Base-by-base conservation (phyloP, 2,329 filamentous ascomycete species). In the Tolypocladium tropicale region DNA sequence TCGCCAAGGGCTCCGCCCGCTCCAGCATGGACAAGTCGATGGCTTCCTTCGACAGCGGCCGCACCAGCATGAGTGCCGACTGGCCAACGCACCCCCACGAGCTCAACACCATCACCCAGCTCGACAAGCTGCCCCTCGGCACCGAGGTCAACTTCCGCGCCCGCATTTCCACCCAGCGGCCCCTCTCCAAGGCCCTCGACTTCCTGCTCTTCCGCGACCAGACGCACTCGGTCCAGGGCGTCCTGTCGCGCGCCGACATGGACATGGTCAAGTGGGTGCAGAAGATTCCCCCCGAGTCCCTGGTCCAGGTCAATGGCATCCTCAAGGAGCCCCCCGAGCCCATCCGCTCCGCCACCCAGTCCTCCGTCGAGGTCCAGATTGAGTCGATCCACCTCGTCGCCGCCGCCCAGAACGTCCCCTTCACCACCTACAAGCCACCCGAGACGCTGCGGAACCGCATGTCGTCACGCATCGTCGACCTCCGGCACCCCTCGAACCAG, bases 261-360 rank as follows among this genome's bases (percentile, higher is more conserved):
- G 83, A 88, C 64, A 93, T 96, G 79, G 78, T 96, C 32, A 86
- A 89, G 66, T 95, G 90, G 88, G 89, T 89, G 3, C 89, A 95
- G 71, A 89, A 90, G 67, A 76, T 96, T 50, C 84, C 86, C 55
- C 76, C 85, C 6, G 92, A 95, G 67, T 88, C 85, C 9, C 81
- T 96, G 53, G 84, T 96, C 6, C 82, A 89, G 56, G 83, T 95
- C 56, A 83, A 80, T 54, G 92, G 90, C 57, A 80, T 80, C 2
- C 72, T 96, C 4, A 88, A 90, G 65, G 78, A 80, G 59, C 88
- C 90, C 0, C 84, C 87, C 7, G 84, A 91, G 63, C 82, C 84
- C 41, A 80, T 96, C 57, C 83, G 86, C 61, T 86, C 89, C 41
- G 88, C 89, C 33, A 85, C 84, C 4, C 82, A 93, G 60, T 85